phyloP scores from a whole-genome alignment of 345 rosid species.

The Anacardium occidentale region DNA sequence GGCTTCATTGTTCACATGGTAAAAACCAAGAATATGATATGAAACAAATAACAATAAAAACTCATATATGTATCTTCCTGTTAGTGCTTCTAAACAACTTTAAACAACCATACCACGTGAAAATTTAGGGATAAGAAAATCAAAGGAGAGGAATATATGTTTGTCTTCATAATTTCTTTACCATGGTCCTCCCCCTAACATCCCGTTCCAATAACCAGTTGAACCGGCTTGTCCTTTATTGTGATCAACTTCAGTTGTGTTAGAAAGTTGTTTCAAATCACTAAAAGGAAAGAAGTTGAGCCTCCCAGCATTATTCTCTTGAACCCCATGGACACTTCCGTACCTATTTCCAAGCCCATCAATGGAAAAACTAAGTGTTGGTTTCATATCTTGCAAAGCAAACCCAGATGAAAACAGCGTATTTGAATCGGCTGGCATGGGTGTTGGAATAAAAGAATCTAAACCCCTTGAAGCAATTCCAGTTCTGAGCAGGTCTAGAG shows the following conservation, averaged over 20 bases:
- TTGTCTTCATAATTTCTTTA: constrained; percentile 14
- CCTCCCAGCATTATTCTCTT: constrained; percentile 40
- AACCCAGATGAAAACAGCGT: constrained; percentile 36
- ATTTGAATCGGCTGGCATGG: constrained; percentile 33
- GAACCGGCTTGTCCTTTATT: constrained; percentile 45
- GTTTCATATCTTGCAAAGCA: constrained; percentile 47
- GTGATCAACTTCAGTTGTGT: constrained; percentile 36
- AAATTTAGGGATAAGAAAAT: neutral
- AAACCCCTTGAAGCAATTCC: constrained; percentile 40
- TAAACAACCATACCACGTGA: constrained; percentile 29
- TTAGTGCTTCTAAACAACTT: constrained; percentile 29
- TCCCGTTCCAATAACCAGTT: constrained; percentile 48
- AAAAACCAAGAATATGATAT: neutral
- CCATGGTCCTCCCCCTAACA: constrained; percentile 48
- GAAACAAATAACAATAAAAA: neutral
- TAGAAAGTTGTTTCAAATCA: constrained; percentile 36
- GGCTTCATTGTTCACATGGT: constrained; percentile 18
- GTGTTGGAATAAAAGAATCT: constrained; percentile 36
- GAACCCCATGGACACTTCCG: constrained; percentile 23
- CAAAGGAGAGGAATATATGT: neutral
- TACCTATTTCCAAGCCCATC: constrained; percentile 43
- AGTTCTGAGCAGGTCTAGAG: constrained; percentile 45
- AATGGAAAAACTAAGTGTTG: constrained; percentile 41
- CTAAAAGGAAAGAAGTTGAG: constrained; percentile 42
- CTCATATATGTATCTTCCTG: constrained; percentile 25